Base-by-base conservation (phyloP, 345 rosid species). In the rapeseed (Brassica napus) region DNA sequence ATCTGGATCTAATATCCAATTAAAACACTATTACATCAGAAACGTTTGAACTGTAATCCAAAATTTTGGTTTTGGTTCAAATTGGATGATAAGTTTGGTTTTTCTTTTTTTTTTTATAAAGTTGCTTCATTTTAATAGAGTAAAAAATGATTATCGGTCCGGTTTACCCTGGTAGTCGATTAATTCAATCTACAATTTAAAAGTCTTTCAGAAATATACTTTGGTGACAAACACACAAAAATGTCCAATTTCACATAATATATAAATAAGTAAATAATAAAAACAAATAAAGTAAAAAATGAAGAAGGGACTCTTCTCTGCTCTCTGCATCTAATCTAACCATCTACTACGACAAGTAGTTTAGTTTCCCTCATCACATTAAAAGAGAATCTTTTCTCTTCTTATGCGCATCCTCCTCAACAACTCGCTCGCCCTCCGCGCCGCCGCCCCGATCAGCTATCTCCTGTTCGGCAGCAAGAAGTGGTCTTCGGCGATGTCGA, bases 321-420 rank as follows among this genome's bases (percentile, higher is more conserved):
- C 6, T 76, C 47, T 58, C 67, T 58, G 34, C 79, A 65, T 75
- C 71, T 73, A 24, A 65, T 75, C 71, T 73, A 24, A 15, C 55
- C 16, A 47, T 47, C 16, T 52, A 52, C 57, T 3, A 62, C 76
- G 9, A 16, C 2, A 21, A 34, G 26, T 57, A 74, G 26, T 34
- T 28, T 28, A 28, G 31, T 28, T 28, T 10, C 44, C 37, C n/a
- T 14, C 24, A 15, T 44, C 14, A 15, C 8, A 69, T 15, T 47
- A 42, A 69, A 28, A 52, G 49, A 37, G 42, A 64, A 65, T 28
- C 71, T 28, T 72, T 69, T 3, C 69, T 69, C 49, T 4, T 60
- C 74, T 78, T 83, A 89, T 88, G 94, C 88, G 81, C 73, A 63
- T 77, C 4, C 82, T 86, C 80, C 68, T 47, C 83, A 30, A 49